Evolutionary conservation across 257 asterid species (phyloP).

Genomic region (Solanum pimpinellifolium): DNA sequence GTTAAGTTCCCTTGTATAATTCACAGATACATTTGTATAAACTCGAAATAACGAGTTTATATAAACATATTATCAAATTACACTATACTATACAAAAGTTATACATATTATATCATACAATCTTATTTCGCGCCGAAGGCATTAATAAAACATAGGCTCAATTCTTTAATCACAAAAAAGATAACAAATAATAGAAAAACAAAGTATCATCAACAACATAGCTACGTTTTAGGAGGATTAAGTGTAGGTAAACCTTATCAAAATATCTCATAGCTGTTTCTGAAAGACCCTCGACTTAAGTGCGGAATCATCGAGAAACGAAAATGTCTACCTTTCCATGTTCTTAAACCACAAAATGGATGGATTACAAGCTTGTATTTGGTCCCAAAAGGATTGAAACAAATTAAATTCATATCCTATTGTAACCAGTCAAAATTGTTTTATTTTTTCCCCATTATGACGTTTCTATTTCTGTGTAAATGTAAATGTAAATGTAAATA

Average conservation of each 20-base stretch:
- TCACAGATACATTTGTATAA: too few relatives aligned
- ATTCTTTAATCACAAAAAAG: not conserved
- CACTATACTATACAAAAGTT: too few relatives aligned
- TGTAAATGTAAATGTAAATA: not conserved
- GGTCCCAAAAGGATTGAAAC: not conserved
- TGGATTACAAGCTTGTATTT: not conserved
- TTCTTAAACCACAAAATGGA: not conserved
- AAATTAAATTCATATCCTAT: not conserved
- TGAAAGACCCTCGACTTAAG: not conserved
- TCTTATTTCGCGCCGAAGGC: not conserved
- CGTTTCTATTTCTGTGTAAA: slow-evolving; percentile 6
- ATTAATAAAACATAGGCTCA: not conserved
- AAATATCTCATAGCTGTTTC: rapidly evolving
- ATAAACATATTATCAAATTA: too few relatives aligned
- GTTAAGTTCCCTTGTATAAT: too few relatives aligned
- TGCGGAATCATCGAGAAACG: not conserved
- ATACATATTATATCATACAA: too few relatives aligned
- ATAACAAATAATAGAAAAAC: too few relatives aligned
- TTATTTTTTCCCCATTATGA: not conserved
- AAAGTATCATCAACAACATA: too few relatives aligned
- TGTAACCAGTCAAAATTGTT: not conserved
- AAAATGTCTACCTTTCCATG: not conserved
- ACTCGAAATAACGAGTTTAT: too few relatives aligned
- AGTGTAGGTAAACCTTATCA: too few relatives aligned
- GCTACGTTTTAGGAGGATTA: too few relatives aligned